These are phyloP conservation scores for Aureobasidium sp. DNA, from an alignment of 2,329 filamentous ascomycete genomes.

Conservation along the genomic window DNA sequence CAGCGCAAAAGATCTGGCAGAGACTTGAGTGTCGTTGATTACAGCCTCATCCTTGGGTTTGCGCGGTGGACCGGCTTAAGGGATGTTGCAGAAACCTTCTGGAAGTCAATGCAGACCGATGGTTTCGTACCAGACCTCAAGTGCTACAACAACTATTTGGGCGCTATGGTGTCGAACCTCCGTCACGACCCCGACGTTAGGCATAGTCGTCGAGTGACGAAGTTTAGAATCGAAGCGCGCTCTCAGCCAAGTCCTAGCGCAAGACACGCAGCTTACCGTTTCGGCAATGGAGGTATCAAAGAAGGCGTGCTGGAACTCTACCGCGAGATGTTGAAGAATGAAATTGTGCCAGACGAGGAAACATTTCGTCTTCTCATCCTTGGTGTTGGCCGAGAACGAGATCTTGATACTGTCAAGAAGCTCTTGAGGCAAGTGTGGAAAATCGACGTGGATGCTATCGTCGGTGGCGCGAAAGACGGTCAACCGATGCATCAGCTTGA, in stretches of 20 bases:
- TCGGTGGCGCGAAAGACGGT: slow-evolving; percentile 20
- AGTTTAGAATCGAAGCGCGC: slow-evolving; percentile 23
- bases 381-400: slow-evolving; percentile 47
- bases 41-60: slow-evolving; percentile 47
- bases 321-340: slow-evolving; percentile 40
- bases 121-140: slow-evolving; percentile 38
- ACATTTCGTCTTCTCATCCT: slow-evolving; percentile 49
- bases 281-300: slow-evolving; percentile 27
- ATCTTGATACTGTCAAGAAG: slow-evolving; percentile 39
- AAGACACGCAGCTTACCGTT: slow-evolving; percentile 21
- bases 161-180: slow-evolving; percentile 40
- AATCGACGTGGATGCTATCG: slow-evolving; percentile 42
- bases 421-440: slow-evolving; percentile 50
- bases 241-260: not conserved
- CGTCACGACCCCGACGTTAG: slow-evolving; percentile 31
- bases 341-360: slow-evolving; percentile 42
- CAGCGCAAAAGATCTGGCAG: slow-evolving; percentile 33
- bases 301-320: slow-evolving; percentile 34
- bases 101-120: slow-evolving; percentile 38
- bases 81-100: slow-evolving; percentile 39
- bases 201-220: slow-evolving; percentile 35
- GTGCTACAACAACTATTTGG: slow-evolving; percentile 52
- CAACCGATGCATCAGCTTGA: not conserved
- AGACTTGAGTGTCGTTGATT: slow-evolving; percentile 41
- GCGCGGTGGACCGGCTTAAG: slow-evolving; percentile 43